These are phyloP conservation scores for Glutinoglossum americanum DNA, from an alignment of 495 filamentous ascomycete genomes.

Conservation along the genomic window DNA sequence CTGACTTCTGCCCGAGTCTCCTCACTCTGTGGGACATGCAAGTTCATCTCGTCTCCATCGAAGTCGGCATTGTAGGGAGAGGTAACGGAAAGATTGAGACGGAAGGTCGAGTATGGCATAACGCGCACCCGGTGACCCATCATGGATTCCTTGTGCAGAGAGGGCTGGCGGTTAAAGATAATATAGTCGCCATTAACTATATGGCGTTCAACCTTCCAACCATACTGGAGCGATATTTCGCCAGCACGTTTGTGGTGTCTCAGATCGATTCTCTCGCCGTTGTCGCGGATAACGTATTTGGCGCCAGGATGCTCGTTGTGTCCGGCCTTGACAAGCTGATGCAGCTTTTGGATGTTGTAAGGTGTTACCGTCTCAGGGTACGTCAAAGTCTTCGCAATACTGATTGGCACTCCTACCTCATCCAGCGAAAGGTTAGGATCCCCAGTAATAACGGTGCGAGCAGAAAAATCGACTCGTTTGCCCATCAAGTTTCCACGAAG, in stretches of 20 bases:
- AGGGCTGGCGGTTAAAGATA: constrained; percentile 98
- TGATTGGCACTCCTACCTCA: constrained; percentile 83
- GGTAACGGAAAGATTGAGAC: constrained; percentile 90
- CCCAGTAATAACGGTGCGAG: constrained; percentile 96
- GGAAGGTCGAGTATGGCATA: constrained; percentile 97
- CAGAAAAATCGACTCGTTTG: constrained; percentile 98
- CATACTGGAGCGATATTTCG: constrained; percentile 68
- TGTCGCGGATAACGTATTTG: constrained; percentile 80
- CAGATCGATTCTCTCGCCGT: constrained; percentile 83
- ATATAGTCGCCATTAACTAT: constrained; percentile 90
- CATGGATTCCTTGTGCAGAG: constrained; percentile 98
- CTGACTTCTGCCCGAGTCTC: constrained; percentile 86
- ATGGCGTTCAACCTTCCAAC: constrained; percentile 96
- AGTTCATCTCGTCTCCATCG: constrained; percentile 98
- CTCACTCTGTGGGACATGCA: constrained; percentile 94
- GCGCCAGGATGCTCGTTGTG: constrained; percentile 89
- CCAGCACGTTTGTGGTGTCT: constrained; percentile 72
- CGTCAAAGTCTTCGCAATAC: constrained; percentile 73
- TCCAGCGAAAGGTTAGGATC: constrained; percentile 91
- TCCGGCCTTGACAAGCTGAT: constrained; percentile 71
- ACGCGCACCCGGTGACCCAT: constrained; percentile 96
- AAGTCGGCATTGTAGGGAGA: constrained; percentile 99
- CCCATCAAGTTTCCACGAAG: constrained; percentile 97
- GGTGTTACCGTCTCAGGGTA: constrained; percentile 96
- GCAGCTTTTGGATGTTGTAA: constrained; percentile 88